phyloP scores from a whole-genome alignment of 2,329 filamentous ascomycete genomes.

The Fusarium oligoseptatum region DNA sequence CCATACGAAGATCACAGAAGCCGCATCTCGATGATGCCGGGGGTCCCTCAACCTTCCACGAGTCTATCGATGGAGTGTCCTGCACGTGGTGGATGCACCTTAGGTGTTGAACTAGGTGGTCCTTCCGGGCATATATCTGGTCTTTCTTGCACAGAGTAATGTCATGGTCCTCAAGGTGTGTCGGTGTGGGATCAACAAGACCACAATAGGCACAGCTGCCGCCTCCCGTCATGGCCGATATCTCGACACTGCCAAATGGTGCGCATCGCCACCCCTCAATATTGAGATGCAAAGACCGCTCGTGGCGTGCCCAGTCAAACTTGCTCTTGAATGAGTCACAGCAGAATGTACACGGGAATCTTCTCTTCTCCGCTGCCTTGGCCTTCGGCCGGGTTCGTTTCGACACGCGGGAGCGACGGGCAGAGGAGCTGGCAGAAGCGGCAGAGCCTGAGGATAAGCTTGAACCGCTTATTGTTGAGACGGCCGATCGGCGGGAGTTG shows the following conservation, averaged over 20 bases:
- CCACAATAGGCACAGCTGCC: constrained; percentile 23
- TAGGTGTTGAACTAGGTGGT: constrained; percentile 48
- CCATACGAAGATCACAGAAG: constrained; percentile 42
- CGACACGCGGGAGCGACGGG: not conserved
- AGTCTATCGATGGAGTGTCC: constrained; percentile 55
- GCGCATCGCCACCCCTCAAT: constrained; percentile 28
- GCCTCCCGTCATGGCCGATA: constrained; percentile 26
- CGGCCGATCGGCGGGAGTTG: not conserved
- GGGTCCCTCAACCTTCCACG: constrained; percentile 41
- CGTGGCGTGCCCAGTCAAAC: constrained; percentile 34
- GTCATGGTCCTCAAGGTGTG: not conserved
- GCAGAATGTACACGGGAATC: constrained; percentile 35
- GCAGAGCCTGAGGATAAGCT: not conserved
- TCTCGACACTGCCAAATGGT: constrained; percentile 28
- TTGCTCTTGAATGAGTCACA: constrained; percentile 36
- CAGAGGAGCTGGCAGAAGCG: not conserved
- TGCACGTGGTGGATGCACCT: constrained; percentile 48
- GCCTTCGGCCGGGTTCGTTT: not conserved
- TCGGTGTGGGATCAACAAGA: not conserved
- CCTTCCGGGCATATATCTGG: constrained; percentile 19
- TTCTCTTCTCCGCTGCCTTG: not conserved
- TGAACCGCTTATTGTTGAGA: not conserved
- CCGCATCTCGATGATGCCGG: constrained; percentile 44
- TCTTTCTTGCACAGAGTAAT: not conserved
- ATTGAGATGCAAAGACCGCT: constrained; percentile 32